Evolutionary conservation across 208 protist genomes (phyloP).

Genomic region (Leishmania tropica): DNA sequence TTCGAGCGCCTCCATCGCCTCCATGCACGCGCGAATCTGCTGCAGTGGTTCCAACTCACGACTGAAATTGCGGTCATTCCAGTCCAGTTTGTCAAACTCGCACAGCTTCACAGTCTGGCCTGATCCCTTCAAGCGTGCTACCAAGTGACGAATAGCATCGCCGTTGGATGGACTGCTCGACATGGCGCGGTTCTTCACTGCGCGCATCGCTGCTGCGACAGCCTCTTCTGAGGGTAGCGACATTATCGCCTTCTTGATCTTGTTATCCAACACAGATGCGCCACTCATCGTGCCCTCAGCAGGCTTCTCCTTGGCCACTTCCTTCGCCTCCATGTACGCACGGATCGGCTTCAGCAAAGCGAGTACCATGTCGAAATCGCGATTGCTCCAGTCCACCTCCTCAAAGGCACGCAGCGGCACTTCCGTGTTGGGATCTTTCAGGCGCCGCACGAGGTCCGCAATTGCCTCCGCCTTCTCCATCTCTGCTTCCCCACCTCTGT

Average conservation of each 20-base stretch:
- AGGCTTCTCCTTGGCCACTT: conserved; percentile 21
- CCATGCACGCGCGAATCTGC: conserved; percentile 53
- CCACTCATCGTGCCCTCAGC: conserved; percentile 3
- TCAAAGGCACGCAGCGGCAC: conserved; percentile 43
- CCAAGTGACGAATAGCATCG: conserved; percentile 42
- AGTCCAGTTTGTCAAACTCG: conserved; percentile 52
- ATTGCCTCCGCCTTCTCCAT: conserved; percentile 46
- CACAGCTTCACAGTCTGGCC: conserved; percentile 26
- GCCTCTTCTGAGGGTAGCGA: conserved; percentile 39
- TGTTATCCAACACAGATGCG: conserved; percentile 10
- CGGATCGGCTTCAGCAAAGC: conserved; percentile 42
- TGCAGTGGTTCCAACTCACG: conserved; percentile 43
- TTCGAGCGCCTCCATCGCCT: conserved; percentile 51
- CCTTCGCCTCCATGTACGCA: conserved; percentile 65
- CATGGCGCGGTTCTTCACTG: conserved; percentile 16
- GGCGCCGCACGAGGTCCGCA: conserved; percentile 33
- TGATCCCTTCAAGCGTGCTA: conserved; percentile 31
- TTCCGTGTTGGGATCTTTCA: conserved; percentile 30
- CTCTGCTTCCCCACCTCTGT: conserved; percentile 3
- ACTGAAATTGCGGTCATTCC: conserved; percentile 58
- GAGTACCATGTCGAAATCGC: conserved; percentile 47
- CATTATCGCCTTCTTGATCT: conserved; percentile 52
- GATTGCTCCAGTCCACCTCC: conserved; percentile 55
- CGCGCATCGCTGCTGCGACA: conserved; percentile 32
- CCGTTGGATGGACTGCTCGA: conserved; percentile 32